phyloP scores from a whole-genome alignment of 176 grass and related monocot species.

The maize (Zea mays) region DNA sequence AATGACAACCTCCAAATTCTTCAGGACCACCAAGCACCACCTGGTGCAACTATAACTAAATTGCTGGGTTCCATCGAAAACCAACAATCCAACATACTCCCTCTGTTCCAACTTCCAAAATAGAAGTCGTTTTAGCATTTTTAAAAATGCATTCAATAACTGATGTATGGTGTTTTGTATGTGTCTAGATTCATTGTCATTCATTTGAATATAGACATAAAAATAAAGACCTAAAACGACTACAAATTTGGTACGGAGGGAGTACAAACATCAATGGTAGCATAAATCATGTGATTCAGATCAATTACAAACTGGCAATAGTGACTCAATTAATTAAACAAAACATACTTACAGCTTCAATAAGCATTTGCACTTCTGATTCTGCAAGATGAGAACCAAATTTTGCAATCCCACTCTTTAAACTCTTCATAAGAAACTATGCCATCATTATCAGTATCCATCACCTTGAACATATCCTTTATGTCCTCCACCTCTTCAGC shows the following conservation, averaged over 20 bases:
- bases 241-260: too few species aligned
- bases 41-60: conserved; percentile 4
- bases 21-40: neutral
- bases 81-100: neutral
- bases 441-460: conserved; percentile 80
- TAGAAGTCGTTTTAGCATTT: too few species aligned
- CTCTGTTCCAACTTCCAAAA: too few species aligned
- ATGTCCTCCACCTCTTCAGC: conserved; percentile 83
- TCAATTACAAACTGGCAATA: conserved; percentile 14
- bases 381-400: conserved; percentile 76
- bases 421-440: conserved; percentile 78
- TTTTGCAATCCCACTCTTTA: conserved; percentile 67
- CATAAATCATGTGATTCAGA: neutral
- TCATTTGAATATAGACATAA: too few species aligned
- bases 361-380: conserved; percentile 83
- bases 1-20: conserved; percentile 1
- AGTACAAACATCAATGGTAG: neutral
- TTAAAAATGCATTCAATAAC: too few species aligned
- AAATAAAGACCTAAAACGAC: too few species aligned
- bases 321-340: conserved; percentile 2
- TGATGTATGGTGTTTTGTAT: too few species aligned
- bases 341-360: conserved; percentile 72
- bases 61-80: conserved; percentile 3
- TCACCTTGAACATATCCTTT: conserved; percentile 84
- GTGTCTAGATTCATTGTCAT: too few species aligned